A percentile compares a stretch with the other conserved stretches of the same genome.
phyloP scores from a whole-genome alignment of 2,329 filamentous ascomycete genomes.

The Alternaria ethzedia region DNA sequence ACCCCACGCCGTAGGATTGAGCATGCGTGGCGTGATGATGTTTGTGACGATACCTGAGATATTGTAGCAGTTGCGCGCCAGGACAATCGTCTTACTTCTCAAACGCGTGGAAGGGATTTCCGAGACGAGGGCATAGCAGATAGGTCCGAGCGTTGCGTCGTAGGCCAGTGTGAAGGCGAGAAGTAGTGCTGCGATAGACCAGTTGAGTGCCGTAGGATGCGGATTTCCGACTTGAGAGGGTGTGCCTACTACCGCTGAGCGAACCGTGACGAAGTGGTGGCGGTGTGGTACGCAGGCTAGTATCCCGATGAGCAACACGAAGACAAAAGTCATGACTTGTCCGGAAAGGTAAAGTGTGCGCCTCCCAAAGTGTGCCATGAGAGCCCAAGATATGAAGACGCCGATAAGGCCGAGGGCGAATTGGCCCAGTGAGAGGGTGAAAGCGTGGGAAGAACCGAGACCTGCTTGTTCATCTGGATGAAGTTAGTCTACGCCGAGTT shows the following conservation, averaged over 20 bases:
- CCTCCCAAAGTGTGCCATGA: slow-evolving; percentile 79
- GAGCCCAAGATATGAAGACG: slow-evolving; percentile 75
- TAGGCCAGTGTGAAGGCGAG: slow-evolving; percentile 19
- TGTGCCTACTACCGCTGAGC: background rate
- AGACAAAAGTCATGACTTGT: slow-evolving; percentile 54
- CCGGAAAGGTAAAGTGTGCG: slow-evolving; percentile 76
- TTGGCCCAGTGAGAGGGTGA: slow-evolving; percentile 10
- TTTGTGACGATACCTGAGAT: slow-evolving; percentile 81
- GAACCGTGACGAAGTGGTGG: background rate
- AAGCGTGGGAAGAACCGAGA: slow-evolving; percentile 7
- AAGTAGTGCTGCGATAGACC: slow-evolving; percentile 14
- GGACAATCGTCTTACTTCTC: slow-evolving; percentile 85
- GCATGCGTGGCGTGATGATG: slow-evolving; percentile 70
- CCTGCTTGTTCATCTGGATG: slow-evolving; percentile 24
- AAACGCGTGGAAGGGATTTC: slow-evolving; percentile 81
- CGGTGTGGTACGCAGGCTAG: slow-evolving; percentile 51
- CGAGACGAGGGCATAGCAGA: slow-evolving; percentile 72
- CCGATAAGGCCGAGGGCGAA: slow-evolving; percentile 47
- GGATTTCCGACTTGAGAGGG: background rate
- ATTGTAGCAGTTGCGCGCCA: slow-evolving; percentile 77
- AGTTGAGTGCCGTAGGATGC: background rate
- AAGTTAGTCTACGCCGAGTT: background rate
- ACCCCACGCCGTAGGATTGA: slow-evolving; percentile 67
- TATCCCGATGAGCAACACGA: slow-evolving; percentile 69
- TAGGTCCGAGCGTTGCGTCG: slow-evolving; percentile 35